Evolutionary conservation across 2,329 filamentous ascomycete genomes (phyloP).

Genomic region (Calonectria naviculata): DNA sequence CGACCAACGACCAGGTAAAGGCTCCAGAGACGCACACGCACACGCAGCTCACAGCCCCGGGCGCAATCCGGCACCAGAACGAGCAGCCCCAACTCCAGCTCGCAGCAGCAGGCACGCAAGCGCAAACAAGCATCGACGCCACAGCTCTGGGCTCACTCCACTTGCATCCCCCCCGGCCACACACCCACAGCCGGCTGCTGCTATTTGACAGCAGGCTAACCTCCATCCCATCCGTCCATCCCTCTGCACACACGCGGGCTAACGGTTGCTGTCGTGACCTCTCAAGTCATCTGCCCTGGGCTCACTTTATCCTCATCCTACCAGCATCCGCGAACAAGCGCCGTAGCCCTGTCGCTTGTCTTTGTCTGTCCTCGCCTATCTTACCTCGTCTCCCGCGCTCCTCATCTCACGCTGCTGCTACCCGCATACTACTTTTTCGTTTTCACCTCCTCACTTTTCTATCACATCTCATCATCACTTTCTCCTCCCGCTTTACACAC

Average conservation of each 20-base stretch:
- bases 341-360: background rate
- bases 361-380: background rate
- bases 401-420: background rate
- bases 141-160: slow-evolving; percentile 2
- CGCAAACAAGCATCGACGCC: slow-evolving; percentile 7
- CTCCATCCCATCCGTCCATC: slow-evolving; percentile 11
- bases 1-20: slow-evolving; percentile 2
- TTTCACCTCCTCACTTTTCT: background rate
- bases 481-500: background rate
- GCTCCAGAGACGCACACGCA: background rate
- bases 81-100: background rate
- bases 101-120: slow-evolving; percentile 6
- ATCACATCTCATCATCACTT: background rate
- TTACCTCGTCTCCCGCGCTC: background rate
- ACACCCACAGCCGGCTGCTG: slow-evolving; percentile 1
- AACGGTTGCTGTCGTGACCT: slow-evolving; percentile 17
- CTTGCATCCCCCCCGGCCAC: slow-evolving; percentile 3
- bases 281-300: slow-evolving; percentile 12
- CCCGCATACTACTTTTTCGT: background rate
- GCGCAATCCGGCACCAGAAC: background rate
- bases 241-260: slow-evolving; percentile 6
- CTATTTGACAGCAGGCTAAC: slow-evolving; percentile 15
- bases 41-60: background rate
- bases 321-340: slow-evolving; percentile 4
- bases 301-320: background rate